Conservation (phyloP, 2,329 filamentous ascomycete species). For the Dactylella cylindrospora region DNA sequence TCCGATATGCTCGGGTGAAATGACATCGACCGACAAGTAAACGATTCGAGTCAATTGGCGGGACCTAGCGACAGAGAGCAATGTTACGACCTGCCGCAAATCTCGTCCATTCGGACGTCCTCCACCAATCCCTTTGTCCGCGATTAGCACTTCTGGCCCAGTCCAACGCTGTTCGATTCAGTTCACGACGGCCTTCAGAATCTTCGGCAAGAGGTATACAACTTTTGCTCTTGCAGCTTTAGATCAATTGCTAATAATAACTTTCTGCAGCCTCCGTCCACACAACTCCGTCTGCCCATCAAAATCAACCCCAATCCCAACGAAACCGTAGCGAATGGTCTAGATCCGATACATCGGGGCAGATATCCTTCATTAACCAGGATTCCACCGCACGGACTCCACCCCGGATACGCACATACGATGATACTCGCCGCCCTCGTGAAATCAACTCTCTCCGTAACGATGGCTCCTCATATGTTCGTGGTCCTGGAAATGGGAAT, state of each 20-base stretch:
- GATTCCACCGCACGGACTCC: not conserved
- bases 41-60: too few relatives aligned
- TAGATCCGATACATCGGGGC: slow-evolving; percentile 28
- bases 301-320: slow-evolving; percentile 10
- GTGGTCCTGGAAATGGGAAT: not conserved
- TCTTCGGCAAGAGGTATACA: slow-evolving; percentile 3
- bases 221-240: not conserved
- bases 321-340: not conserved
- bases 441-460: slow-evolving; percentile 16
- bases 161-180: not conserved
- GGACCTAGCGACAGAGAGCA: not conserved
- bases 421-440: not conserved
- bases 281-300: slow-evolving; percentile 3
- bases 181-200: not conserved
- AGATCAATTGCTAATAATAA: not conserved
- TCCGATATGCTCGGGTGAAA: too few relatives aligned
- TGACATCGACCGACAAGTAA: too few relatives aligned
- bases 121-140: slow-evolving; percentile 18
- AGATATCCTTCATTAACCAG: slow-evolving; percentile 13
- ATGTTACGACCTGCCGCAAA: slow-evolving; percentile 23
- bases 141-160: slow-evolving; percentile 22
- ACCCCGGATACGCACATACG: slow-evolving; percentile 2
- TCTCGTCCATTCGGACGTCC: slow-evolving; percentile 20
- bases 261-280: too few relatives aligned
- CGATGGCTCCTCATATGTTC: slow-evolving; percentile 15